phyloP scores from a whole-genome alignment of 1,284 basidiomycete genomes.

The Pseudozyma pruni region DNA sequence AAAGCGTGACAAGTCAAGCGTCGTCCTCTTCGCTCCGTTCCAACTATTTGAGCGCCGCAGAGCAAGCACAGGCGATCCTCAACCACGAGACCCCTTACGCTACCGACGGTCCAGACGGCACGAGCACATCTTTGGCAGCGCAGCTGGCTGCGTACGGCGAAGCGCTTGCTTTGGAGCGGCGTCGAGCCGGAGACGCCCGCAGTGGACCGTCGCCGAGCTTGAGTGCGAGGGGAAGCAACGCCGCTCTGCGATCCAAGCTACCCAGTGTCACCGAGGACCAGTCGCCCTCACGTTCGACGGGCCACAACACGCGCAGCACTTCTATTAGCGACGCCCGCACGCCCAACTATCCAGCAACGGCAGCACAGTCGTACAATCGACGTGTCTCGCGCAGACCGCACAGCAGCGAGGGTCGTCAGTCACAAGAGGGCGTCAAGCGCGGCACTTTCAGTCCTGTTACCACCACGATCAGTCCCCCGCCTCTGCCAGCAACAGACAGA shows the following conservation, averaged over 20 bases:
- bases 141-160: slow-evolving; percentile 58
- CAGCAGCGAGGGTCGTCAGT: slow-evolving; percentile 44
- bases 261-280: slow-evolving; percentile 51
- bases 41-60: slow-evolving; percentile 44
- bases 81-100: slow-evolving; percentile 37
- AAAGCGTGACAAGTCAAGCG: slow-evolving; percentile 29
- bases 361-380: slow-evolving; percentile 44
- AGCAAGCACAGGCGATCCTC: slow-evolving; percentile 53
- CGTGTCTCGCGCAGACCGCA: slow-evolving; percentile 35
- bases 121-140: slow-evolving; percentile 32
- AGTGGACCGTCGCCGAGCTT: slow-evolving; percentile 39
- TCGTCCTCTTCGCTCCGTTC: slow-evolving; percentile 45
- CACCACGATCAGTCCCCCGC: slow-evolving; percentile 7
- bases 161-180: slow-evolving; percentile 47
- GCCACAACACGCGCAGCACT: slow-evolving; percentile 19
- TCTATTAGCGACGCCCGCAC: slow-evolving; percentile 28
- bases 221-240: slow-evolving; percentile 43
- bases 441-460: slow-evolving; percentile 3
- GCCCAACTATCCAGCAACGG: slow-evolving; percentile 29
- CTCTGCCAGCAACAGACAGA: slow-evolving; percentile 12
- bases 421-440: slow-evolving; percentile 15
- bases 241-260: slow-evolving; percentile 40
- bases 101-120: slow-evolving; percentile 35
- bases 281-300: slow-evolving; percentile 29
- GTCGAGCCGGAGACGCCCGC: slow-evolving; percentile 34